Percentiles rank a stretch among this genome's conserved stretches.
These are phyloP conservation scores for Coemansia sp. DNA, from an alignment of 192 early-diverging fungal species.

Conservation along the genomic window DNA sequence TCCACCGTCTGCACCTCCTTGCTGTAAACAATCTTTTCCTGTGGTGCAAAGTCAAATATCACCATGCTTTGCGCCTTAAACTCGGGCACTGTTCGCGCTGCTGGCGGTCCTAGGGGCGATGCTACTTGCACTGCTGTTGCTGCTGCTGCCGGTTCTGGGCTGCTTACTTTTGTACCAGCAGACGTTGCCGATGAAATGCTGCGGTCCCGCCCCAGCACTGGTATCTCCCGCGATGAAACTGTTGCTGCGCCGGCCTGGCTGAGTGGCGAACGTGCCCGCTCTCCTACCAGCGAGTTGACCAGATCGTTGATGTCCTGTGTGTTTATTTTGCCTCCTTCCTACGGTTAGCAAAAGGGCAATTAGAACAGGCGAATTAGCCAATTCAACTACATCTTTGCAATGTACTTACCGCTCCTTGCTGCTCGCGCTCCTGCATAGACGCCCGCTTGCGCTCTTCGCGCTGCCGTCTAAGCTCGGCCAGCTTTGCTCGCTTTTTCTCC, in stretches of 20 bases:
- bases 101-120: background rate
- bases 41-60: slow-evolving; percentile 84
- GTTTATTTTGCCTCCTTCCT: slow-evolving; percentile 30
- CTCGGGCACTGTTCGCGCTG: slow-evolving; percentile 49
- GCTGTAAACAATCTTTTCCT: slow-evolving; percentile 82
- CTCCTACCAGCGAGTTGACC: slow-evolving; percentile 78
- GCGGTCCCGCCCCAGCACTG: slow-evolving; percentile 26
- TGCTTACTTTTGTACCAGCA: slow-evolving; percentile 30
- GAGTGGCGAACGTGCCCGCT: slow-evolving; percentile 19
- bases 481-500: slow-evolving; percentile 87
- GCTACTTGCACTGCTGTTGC: slow-evolving; percentile 4
- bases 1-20: slow-evolving; percentile 82
- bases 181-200: slow-evolving; percentile 40
- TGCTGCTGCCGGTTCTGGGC: slow-evolving; percentile 21
- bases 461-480: slow-evolving; percentile 80
- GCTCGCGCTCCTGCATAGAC: slow-evolving; percentile 30
- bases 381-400: too few species aligned
- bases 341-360: background rate
- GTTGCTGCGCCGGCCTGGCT: slow-evolving; percentile 12
- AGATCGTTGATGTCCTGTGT: slow-evolving; percentile 81
- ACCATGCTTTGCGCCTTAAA: slow-evolving; percentile 71
- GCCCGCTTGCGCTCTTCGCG: slow-evolving; percentile 71
- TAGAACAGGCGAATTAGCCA: too few species aligned
- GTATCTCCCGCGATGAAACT: slow-evolving; percentile 9
- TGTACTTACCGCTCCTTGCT: slow-evolving; percentile 27